Evolutionary conservation across 495 filamentous ascomycete species (phyloP), one percentile per base, ranked within the genome.

Genomic region (Talaromyces liani): DNA sequence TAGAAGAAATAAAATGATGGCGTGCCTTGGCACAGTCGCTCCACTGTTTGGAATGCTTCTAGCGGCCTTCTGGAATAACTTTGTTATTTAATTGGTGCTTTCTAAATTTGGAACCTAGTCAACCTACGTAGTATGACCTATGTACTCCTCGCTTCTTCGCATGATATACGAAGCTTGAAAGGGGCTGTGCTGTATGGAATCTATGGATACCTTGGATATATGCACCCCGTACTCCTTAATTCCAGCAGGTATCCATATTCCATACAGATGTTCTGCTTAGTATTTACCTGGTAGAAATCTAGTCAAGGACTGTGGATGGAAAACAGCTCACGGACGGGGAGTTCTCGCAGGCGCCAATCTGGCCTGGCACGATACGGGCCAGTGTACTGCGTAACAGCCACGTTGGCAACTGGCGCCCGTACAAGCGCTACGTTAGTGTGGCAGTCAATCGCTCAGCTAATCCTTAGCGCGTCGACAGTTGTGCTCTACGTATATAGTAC

Each of bases 11-110:
- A 20, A 53, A 53, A 53, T 25, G 22, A 53, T 55, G 51, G 51
- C 51, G 51, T 10, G 20, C n/a, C 51, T 29, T 55, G 51, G 51
- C 51, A 29, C 49, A 4, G 36, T 41, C 36, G 14, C 36, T 41
- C 36, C 36, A 41, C 36, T 41, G 45, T 49, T 49, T 49, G n/a
- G 51, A 29, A 29, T 55, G 9, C 51, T 55, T 55, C 51, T 55
- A 55, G 51, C 51, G 51, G 51, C 51, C 22, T 55, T 55, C 51
- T 55, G 51, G 51, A 55, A 55, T 18, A 55, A 49, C 45, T 20
- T 49, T 49, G 45, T 49, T 49, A 20, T 5, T 18, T 45, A 4
- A 31, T 24, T n/a, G 39, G 16, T 6, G 39, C 45, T 18, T 49
- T 49, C 45, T 49, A 49, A 49, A 49, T 7, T 49, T 49, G 45